Base-by-base conservation (phyloP, 495 filamentous ascomycete species). In the Penicillium angulare region DNA sequence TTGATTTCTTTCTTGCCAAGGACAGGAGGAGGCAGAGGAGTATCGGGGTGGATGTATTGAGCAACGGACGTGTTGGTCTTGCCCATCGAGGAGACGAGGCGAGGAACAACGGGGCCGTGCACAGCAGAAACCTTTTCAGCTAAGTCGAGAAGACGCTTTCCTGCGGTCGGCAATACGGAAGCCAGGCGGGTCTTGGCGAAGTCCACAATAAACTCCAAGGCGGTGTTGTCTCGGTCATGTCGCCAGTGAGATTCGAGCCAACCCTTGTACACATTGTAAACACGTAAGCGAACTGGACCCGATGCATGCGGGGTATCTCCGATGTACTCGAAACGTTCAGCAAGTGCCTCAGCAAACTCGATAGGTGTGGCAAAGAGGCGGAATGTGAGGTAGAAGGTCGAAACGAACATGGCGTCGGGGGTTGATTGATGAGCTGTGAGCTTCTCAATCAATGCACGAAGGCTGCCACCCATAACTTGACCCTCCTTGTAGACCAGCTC, bases 221-320 rank as follows among this genome's bases (percentile, higher is more conserved):
- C 90, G 5, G 78, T 78, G 49, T 77, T 73, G 65, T 99, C 95
- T 21, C 83, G 78, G 22, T 89, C 83, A 50, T 87, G 82, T 21
- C 87, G 84, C 95, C 95, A 99, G 69, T 97, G 90, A 2, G 87
- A 91, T 69, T 99, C 95, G 4, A 99, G 72, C 95, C 95, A 99
- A 24, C 86, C 86, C 69, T 99, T 99, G 76, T 97, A 89, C 32
- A 92, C 84, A 64, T 99, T 97, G 76, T 95, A 97, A 0, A 97
- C 90, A 13, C 95, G 83, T 27, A 97, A 75, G 27, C 92, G 86
- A 16, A 97, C 91, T 0, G 92, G 90, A 3, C 74, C 78, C 7
- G 88, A 85, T 16, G 88, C 82, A 38, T 81, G 76, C 9, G 84
- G 80, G 24, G 82, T 86, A 35, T 95, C 87, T 5, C 80, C 87